Evolutionary conservation across 305 asterid genomes (phyloP).

Genomic region (Solanum hybrid): DNA sequence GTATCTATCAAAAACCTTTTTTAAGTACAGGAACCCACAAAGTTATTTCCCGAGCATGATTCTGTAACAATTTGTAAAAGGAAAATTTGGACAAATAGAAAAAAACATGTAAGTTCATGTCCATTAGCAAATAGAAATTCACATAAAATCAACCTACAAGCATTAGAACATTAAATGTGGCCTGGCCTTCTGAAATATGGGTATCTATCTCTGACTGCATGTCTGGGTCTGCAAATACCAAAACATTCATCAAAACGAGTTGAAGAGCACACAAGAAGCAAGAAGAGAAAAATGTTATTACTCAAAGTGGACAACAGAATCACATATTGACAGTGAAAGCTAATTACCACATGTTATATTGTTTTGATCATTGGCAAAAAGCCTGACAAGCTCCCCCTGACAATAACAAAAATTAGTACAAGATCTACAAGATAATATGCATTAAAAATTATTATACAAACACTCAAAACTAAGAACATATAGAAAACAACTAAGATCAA

Average conservation of each 20-base stretch:
- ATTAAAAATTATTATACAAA: neutral
- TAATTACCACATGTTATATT: conserved; percentile 87
- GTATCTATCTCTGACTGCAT: conserved; percentile 87
- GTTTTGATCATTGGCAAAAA: conserved; percentile 88
- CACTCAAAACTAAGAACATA: neutral
- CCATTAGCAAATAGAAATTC: neutral
- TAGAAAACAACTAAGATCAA: neutral
- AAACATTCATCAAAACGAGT: neutral
- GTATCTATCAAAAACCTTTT: neutral
- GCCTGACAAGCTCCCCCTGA: conserved; percentile 92
- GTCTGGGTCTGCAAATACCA: conserved; percentile 54
- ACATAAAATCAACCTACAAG: conserved; percentile 44
- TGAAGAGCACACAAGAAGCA: neutral
- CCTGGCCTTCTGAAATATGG: conserved; percentile 58
- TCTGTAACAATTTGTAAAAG: neutral
- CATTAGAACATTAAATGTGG: conserved; percentile 55
- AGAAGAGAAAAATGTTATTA: neutral
- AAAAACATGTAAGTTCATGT: neutral
- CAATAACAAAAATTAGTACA: conserved; percentile 17
- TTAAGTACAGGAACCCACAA: neutral
- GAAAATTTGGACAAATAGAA: neutral
- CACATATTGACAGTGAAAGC: conserved; percentile 2
- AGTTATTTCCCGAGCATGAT: neutral
- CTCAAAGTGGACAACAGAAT: neutral
- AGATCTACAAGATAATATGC: conserved; percentile 12